Conservation (phyloP, 805 yeast species). For the Lipomyces starkeyi region DNA sequence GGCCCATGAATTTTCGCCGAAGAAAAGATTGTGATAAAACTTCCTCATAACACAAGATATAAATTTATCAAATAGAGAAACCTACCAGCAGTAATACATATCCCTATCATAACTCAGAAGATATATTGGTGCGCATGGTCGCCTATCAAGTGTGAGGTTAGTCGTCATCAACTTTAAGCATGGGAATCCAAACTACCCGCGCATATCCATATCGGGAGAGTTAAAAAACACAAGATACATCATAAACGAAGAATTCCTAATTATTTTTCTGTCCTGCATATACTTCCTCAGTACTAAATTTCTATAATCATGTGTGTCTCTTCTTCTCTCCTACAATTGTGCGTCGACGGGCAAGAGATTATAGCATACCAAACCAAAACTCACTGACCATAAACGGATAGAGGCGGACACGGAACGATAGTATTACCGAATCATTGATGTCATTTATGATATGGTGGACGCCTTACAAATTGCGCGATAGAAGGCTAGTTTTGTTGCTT, state of each 20-base stretch:
- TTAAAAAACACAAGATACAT: conserved; percentile 41
- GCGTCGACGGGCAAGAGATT: background rate
- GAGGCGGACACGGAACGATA: background rate
- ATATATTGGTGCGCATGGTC: background rate
- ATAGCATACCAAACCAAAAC: background rate
- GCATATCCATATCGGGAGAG: background rate
- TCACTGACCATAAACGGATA: background rate
- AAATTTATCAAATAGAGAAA: background rate
- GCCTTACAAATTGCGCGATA: too few relatives aligned
- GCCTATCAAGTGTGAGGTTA: background rate
- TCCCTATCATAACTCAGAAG: background rate
- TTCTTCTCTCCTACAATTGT: background rate
- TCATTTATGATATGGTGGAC: too few relatives aligned
- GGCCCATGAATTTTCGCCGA: conserved; percentile 67
- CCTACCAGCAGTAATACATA: background rate
- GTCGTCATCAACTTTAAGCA: background rate
- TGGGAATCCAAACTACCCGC: background rate
- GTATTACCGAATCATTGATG: background rate
- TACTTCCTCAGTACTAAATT: conserved; percentile 65
- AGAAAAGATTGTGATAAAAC: conserved; percentile 42
- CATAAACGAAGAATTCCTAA: conserved; percentile 81
- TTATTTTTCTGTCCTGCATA: conserved; percentile 70
- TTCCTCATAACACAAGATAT: conserved; percentile 38
- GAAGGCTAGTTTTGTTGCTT: too few relatives aligned
- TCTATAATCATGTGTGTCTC: conserved; percentile 13